These are phyloP conservation scores for Echites panduratus DNA, from an alignment of 257 asterid species.

Conservation along the genomic window DNA sequence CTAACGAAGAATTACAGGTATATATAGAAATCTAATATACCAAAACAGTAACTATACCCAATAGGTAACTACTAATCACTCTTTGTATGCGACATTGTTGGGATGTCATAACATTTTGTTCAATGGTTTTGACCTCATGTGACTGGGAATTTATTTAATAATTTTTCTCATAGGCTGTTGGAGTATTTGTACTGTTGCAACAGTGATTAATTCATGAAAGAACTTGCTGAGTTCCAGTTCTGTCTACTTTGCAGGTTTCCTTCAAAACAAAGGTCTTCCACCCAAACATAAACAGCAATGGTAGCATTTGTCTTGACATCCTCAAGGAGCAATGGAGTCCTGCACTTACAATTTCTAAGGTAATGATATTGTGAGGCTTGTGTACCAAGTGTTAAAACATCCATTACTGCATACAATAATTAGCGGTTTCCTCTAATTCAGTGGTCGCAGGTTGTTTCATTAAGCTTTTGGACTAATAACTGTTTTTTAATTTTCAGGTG, in stretches of 20 bases:
- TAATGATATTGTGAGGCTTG: conserved; percentile 4
- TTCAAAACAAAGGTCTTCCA: conserved; percentile 45
- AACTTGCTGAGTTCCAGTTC: neutral
- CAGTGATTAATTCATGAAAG: neutral
- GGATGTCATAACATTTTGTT: neutral
- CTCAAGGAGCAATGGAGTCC: conserved; percentile 55
- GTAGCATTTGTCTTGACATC: conserved; percentile 47
- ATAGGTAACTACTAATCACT: no score
- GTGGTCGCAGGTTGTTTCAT: neutral
- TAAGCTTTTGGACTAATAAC: neutral
- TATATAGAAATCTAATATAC: no score
- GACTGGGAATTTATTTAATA: neutral
- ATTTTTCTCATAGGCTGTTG: neutral
- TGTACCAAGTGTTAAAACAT: neutral
- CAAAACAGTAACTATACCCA: no score
- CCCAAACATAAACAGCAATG: conserved; percentile 45
- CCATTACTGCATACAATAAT: neutral
- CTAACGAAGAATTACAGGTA: no score
- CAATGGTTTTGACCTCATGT: neutral
- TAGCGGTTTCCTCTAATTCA: neutral
- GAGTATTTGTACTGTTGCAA: neutral
- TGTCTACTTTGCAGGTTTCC: conserved; percentile 26
- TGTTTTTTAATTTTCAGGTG: conserved; percentile 37
- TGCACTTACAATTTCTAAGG: conserved; percentile 46
- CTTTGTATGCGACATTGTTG: neutral